Evolutionary conservation across 2,329 filamentous ascomycete genomes (phyloP).

Genomic region (Knoxdaviesia capensis): DNA sequence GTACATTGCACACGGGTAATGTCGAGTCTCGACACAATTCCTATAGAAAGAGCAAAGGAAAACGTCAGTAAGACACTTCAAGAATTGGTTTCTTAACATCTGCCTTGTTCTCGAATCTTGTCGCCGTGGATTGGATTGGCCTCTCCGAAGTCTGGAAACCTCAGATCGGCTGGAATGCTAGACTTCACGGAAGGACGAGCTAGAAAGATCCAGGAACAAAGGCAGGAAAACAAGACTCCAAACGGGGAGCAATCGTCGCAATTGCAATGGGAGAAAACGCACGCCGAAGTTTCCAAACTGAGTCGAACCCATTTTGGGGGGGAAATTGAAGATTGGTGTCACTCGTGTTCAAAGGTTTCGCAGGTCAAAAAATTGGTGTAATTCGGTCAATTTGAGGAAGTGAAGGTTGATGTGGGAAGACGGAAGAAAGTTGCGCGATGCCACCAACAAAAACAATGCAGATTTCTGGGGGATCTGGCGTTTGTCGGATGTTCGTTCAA

Average conservation of each 20-base stretch:
- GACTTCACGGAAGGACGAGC: neutral
- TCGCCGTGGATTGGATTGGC: too few species aligned
- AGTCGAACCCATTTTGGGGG: constrained; percentile 33
- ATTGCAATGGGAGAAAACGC: constrained; percentile 7
- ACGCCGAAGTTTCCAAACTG: constrained; percentile 42
- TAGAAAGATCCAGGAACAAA: neutral
- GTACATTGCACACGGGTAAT: constrained; percentile 67
- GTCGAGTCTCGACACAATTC: constrained; percentile 71
- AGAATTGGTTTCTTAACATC: too few species aligned
- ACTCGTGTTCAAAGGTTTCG: neutral
- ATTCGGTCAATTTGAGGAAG: too few species aligned
- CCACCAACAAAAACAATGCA: too few species aligned
- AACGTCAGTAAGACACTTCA: too few species aligned
- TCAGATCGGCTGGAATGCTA: neutral
- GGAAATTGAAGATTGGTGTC: neutral
- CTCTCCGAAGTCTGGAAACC: too few species aligned
- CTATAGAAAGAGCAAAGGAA: constrained; percentile 19
- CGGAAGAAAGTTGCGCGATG: too few species aligned
- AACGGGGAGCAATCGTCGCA: neutral
- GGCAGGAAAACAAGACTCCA: neutral
- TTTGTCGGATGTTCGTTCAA: too few species aligned
- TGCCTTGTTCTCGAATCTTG: too few species aligned
- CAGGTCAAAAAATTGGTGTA: too few species aligned
- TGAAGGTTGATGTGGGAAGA: too few species aligned
- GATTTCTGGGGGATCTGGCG: too few species aligned